Base-by-base conservation (phyloP, 2,329 filamentous ascomycete genomes). In the Aotearoamyces nothofagi region DNA sequence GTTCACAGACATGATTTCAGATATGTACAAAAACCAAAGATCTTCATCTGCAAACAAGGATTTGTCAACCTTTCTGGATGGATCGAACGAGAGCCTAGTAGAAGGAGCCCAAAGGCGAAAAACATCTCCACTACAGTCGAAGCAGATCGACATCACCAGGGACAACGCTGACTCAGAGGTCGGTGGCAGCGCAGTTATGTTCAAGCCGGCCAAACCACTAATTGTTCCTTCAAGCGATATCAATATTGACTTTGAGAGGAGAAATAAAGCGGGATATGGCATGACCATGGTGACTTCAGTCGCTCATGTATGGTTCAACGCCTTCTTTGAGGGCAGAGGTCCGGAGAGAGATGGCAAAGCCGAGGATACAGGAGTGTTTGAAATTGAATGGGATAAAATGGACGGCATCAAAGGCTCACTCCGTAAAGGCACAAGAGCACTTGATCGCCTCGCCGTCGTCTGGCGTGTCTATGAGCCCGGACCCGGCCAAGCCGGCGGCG, bases 251-350 rank as follows among this genome's bases (percentile, higher is more conserved):
- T 72, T 94, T 14, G 86, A 96, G 55, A 70, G 83, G 5, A 73
- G 86, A 19, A 92, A 84, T 53, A 79, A 77, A 44, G 73, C 79
- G 2, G 67, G 69, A 4, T 80, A 79, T 43, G 78, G 83, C 1
- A 69, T 82, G 40, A 84, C 82, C 1, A 82, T 96, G 74, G 83
- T 94, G 3, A 93, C 87, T 0, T 76, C 86, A 0, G 76, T 96
- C 7, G 86, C 86, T 0, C 87, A 96, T 45, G 81, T 93, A 10
- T 98, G 90, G 90, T 93, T 94, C 61, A 98, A 98, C 46, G 63
- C 75, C 2, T 96, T 75, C 53, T 96, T 96, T 44, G 90, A 96
- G 55, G 84, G 86, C 24, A 59, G 69, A 12, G 78, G 79, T 0
- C 74, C 78, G 0, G 78, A 84, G 45, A 62, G 73, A 23, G 52